phyloP scores from a whole-genome alignment of 2,329 filamentous ascomycete genomes.

The Thelonectria discophora region DNA sequence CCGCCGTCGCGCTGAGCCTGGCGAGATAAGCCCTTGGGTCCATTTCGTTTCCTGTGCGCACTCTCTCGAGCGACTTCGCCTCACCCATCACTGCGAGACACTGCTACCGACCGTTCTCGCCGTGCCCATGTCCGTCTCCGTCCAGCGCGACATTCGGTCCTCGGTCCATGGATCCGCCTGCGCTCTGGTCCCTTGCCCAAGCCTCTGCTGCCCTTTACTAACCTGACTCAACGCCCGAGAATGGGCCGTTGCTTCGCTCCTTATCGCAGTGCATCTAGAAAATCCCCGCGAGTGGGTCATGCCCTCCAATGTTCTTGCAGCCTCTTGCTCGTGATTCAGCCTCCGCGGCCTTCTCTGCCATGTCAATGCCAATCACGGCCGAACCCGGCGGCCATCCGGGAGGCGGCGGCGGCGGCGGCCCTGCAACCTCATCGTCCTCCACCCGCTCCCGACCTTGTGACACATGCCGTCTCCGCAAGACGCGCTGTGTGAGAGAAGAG shows the following conservation, averaged over 20 bases:
- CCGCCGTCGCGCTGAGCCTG: slow-evolving; percentile 10
- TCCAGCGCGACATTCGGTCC: slow-evolving; percentile 1
- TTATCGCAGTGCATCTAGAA: slow-evolving; percentile 37
- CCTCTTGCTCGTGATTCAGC: slow-evolving; percentile 33
- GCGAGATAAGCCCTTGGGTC: slow-evolving; percentile 13
- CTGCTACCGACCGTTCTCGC: slow-evolving; percentile 7
- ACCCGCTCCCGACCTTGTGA: slow-evolving; percentile 62
- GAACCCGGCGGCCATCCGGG: slow-evolving; percentile 28
- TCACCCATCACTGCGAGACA: slow-evolving; percentile 5
- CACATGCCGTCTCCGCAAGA: slow-evolving; percentile 72
- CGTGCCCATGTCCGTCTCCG: slow-evolving; percentile 22
- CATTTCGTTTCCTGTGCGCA: slow-evolving; percentile 11
- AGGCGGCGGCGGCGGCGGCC: slow-evolving; percentile 21
- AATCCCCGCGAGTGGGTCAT: slow-evolving; percentile 34
- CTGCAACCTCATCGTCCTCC: slow-evolving; percentile 21
- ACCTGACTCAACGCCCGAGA: slow-evolving; percentile 22
- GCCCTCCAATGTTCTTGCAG: slow-evolving; percentile 36
- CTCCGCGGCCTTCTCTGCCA: slow-evolving; percentile 17
- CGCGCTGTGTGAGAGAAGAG: slow-evolving; percentile 70
- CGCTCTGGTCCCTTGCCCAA: slow-evolving; percentile 19
- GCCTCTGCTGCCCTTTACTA: background rate
- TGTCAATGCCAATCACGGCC: slow-evolving; percentile 30
- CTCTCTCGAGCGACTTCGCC: slow-evolving; percentile 4
- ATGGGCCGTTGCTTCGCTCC: slow-evolving; percentile 35
- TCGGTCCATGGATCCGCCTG: slow-evolving; percentile 28